Evolutionary conservation across 2,329 filamentous ascomycete genomes (phyloP), one percentile per base, ranked within the genome.

Genomic region (Calonectria pseudoreteaudii): DNA sequence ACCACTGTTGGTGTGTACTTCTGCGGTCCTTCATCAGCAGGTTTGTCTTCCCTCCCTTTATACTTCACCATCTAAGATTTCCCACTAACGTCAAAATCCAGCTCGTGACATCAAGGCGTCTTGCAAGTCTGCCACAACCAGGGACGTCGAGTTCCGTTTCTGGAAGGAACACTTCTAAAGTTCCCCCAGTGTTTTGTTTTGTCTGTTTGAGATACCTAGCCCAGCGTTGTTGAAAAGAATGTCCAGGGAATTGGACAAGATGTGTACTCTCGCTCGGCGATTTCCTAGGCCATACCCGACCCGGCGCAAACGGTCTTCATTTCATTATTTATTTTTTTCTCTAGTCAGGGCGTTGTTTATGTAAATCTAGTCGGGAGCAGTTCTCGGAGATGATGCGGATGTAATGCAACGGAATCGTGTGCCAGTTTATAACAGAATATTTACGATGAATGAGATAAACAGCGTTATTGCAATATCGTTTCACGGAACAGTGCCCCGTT

Each of bases 1-100:
- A 97, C 95, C 4, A 95, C 96, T 47, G 94, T 99, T 16, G 97
- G 97, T 86, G 96, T 99, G 26, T 99, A 99, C 87, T 98, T 98
- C 85, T 99, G 97, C 84, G 97, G 97, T 73, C 96, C 96, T 30
- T 97, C 94, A 76, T 90, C 89, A 77, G 90, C 90, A 80, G 90
- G 90, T 91, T 85, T 84, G 88, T 86, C 11, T 44, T 11, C 26
- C 16, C 3, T 53, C 4, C 36, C 30, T 8, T 31, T 11, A 2
- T 23, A 5, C 8, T n/a, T 36, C 3, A 8, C 28, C 9, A 4
- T 41, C 30, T 1, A 36, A 41, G 20, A 34, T 14, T 16, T 23
- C 38, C 58, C n/a, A 36, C 86, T 89, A 83, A 89, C 82, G 14
- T n/a, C 62, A 6, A 16, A 62, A 56, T 20, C 88, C 90, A 86